Conservation (phyloP, 2,329 filamentous ascomycete species). For the Sclerotinia glacialis region DNA sequence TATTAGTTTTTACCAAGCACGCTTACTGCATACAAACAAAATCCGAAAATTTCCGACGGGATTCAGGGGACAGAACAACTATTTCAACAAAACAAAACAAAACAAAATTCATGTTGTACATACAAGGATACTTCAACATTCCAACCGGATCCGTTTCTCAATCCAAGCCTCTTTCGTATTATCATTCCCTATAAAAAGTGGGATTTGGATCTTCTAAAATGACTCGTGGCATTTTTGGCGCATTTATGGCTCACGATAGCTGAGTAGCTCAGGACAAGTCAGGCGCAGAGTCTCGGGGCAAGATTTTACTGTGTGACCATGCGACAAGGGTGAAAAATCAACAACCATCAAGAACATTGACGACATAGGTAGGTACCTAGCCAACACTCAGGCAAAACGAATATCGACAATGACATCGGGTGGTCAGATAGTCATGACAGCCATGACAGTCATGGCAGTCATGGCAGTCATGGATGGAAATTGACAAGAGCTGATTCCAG, state of each 20-base stretch:
- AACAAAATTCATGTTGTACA: background rate
- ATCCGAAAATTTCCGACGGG: conserved; percentile 11
- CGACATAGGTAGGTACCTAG: too few species aligned
- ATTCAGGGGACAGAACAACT: background rate
- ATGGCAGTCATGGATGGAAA: background rate
- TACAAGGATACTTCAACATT: background rate
- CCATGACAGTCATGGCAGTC: too few species aligned
- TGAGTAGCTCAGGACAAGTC: too few species aligned
- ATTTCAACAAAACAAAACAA: too few species aligned
- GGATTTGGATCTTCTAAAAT: conserved; percentile 6
- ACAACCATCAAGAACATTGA: background rate
- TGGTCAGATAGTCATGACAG: background rate
- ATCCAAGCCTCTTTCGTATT: background rate
- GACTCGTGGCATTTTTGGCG: conserved; percentile 18
- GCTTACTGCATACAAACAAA: background rate
- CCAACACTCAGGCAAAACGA: background rate
- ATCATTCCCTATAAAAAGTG: conserved; percentile 10
- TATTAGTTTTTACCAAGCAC: background rate
- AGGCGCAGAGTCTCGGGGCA: conserved; percentile 12
- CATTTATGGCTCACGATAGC: background rate
- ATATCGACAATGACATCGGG: background rate
- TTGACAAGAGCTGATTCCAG: background rate
- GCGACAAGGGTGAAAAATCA: conserved; percentile 10
- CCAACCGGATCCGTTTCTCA: background rate
- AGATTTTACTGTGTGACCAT: background rate